Percentiles rank a stretch among this genome's conserved stretches.
phyloP scores from a whole-genome alignment of 1,284 basidiomycete genomes.

The Apiotrichum sp. region DNA sequence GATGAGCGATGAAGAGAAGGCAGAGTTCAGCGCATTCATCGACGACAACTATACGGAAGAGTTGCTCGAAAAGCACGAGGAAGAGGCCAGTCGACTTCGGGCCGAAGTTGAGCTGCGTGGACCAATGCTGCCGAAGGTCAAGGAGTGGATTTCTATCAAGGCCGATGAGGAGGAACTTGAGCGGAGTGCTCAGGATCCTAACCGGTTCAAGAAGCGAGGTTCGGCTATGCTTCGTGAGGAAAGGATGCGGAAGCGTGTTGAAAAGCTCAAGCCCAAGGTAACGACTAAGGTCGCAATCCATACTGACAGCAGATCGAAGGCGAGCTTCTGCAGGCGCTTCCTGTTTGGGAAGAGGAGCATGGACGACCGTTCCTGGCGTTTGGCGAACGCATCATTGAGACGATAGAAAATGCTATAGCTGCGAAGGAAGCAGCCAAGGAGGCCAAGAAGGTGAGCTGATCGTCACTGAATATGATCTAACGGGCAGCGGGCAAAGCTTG shows the following conservation, averaged over 20 bases:
- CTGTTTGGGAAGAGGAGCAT: conserved; percentile 79
- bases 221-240: conserved; percentile 80
- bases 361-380: conserved; percentile 75
- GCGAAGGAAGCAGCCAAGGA: conserved; percentile 64
- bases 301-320: conserved; percentile 64
- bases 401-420: conserved; percentile 65
- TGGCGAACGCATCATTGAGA: conserved; percentile 73
- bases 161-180: conserved; percentile 83
- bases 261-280: conserved; percentile 87
- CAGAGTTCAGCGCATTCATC: conserved; percentile 67
- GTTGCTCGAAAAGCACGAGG: conserved; percentile 77
- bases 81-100: conserved; percentile 72
- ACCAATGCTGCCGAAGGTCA: conserved; percentile 67
- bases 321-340: conserved; percentile 72
- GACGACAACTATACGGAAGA: conserved; percentile 88
- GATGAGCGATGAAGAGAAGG: conserved; percentile 72
- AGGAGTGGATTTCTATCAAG: conserved; percentile 86
- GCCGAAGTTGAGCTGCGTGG: conserved; percentile 72
- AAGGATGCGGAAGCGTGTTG: conserved; percentile 95
- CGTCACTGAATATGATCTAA: background rate
- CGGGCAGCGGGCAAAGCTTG: conserved; percentile 23
- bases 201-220: conserved; percentile 52
- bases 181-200: conserved; percentile 41
- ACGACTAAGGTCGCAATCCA: background rate
- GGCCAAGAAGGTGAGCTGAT: conserved; percentile 54